Conservation (phyloP, 1,284 basidiomycete species). For the Apiotrichum montevideense region DNA sequence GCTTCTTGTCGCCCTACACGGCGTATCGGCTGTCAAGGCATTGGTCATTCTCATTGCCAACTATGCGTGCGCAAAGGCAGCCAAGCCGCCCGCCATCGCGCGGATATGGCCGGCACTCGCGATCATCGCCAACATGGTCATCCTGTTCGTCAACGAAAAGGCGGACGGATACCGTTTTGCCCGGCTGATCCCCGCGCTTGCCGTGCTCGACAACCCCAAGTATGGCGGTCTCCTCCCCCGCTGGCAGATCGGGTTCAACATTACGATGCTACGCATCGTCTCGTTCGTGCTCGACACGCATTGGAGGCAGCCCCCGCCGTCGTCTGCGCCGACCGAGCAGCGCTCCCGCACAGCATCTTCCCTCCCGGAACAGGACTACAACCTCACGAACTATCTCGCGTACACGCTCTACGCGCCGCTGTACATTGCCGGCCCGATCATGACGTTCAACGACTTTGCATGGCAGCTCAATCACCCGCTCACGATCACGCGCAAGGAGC, state of each 20-base stretch:
- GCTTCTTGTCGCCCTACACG: conserved; percentile 76
- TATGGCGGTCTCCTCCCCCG: conserved; percentile 63
- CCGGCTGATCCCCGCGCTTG: conserved; percentile 55
- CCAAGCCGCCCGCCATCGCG: conserved; percentile 20
- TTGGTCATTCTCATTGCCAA: conserved; percentile 64
- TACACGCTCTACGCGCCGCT: conserved; percentile 87
- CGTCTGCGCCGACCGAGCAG: conserved; percentile 21
- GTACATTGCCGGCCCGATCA: conserved; percentile 93
- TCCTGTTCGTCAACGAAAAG: conserved; percentile 74
- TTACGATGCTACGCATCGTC: conserved; percentile 89
- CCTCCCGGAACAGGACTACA: conserved; percentile 54
- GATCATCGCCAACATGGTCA: conserved; percentile 63
- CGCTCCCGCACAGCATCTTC: conserved; percentile 53
- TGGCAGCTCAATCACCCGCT: conserved; percentile 57
- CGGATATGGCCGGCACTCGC: conserved; percentile 32
- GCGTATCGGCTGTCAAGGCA: conserved; percentile 75
- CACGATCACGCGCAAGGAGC: conserved; percentile 44
- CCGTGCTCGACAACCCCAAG: conserved; percentile 52
- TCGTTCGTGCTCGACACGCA: conserved; percentile 90
- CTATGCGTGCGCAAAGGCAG: conserved; percentile 59
- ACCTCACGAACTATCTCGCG: conserved; percentile 57
- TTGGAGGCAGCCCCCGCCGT: conserved; percentile 55
- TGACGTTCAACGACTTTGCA: conserved; percentile 91
- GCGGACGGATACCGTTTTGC: conserved; percentile 70
- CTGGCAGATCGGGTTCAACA: conserved; percentile 94